These are phyloP conservation scores for Mentha longifolia DNA, from an alignment of 257 asterid species.

Conservation along the genomic window DNA sequence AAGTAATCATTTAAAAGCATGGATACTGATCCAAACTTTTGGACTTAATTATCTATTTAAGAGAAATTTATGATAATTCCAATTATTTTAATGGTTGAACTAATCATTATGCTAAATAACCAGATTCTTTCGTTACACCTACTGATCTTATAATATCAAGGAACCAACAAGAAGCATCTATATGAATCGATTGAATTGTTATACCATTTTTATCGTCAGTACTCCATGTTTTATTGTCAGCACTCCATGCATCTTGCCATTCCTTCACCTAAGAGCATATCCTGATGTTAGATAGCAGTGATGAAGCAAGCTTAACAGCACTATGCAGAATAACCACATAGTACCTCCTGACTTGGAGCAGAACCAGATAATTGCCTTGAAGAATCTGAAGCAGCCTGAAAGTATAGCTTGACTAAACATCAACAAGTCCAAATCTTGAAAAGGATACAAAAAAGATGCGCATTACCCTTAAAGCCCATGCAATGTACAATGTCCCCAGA, in stretches of 20 bases:
- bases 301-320: constrained; percentile 16
- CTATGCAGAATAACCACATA: constrained; percentile 20
- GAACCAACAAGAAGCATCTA: too few relatives aligned
- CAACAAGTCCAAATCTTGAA: constrained; percentile 15
- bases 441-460: background rate
- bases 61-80: too few relatives aligned
- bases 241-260: constrained; percentile 52
- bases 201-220: constrained; percentile 40
- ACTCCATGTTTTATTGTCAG: too few relatives aligned
- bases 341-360: constrained; percentile 52
- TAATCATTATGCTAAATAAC: too few relatives aligned
- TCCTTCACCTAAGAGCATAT: constrained; percentile 41
- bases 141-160: too few relatives aligned
- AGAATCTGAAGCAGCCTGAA: constrained; percentile 59
- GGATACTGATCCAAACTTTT: too few relatives aligned
- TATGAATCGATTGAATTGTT: too few relatives aligned
- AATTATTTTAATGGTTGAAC: too few relatives aligned
- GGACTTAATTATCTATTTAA: too few relatives aligned
- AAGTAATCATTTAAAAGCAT: too few relatives aligned
- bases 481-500: background rate
- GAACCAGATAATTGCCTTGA: constrained; percentile 51
- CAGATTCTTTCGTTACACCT: too few relatives aligned
- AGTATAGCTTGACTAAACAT: constrained; percentile 16
- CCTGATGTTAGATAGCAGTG: constrained; percentile 29
- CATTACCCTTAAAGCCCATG: constrained; percentile 18